Evolutionary conservation across 2,329 filamentous ascomycete species (phyloP).

Genomic region (Apiospora hydei): DNA sequence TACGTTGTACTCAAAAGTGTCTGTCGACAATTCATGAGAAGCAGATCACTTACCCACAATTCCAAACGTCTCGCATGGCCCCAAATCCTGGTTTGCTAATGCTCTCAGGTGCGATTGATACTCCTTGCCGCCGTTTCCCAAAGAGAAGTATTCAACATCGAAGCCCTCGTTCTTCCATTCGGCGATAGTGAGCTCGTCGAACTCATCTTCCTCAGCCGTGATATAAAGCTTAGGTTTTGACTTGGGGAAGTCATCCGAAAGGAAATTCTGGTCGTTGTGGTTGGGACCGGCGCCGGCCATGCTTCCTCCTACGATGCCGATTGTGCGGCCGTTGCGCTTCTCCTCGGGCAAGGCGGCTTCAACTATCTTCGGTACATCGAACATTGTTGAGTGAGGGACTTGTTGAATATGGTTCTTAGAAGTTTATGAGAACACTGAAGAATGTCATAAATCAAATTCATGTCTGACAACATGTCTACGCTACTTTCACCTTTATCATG

Average conservation of each 20-base stretch:
- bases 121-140: constrained; percentile 44
- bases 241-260: constrained; percentile 49
- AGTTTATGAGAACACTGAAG: too few relatives aligned
- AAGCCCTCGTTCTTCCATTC: constrained; percentile 54
- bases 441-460: not conserved
- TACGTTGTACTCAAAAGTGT: too few relatives aligned
- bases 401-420: not conserved
- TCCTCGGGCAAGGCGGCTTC: constrained; percentile 37
- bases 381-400: constrained; percentile 34
- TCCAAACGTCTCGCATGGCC: constrained; percentile 52
- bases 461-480: not conserved
- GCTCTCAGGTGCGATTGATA: constrained; percentile 46
- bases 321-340: constrained; percentile 30
- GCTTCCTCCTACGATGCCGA: constrained; percentile 37
- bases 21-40: constrained; percentile 13
- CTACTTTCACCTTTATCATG: not conserved
- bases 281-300: constrained; percentile 40
- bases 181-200: constrained; percentile 46
- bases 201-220: constrained; percentile 51
- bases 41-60: constrained; percentile 46
- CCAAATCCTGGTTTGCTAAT: constrained; percentile 43
- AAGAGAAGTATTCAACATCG: constrained; percentile 50
- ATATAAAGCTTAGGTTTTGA: constrained; percentile 49
- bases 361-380: constrained; percentile 40
- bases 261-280: constrained; percentile 50